A percentile compares a stretch with the other conserved stretches of the same genome.
Conservation (phyloP, 176 grass and related monocot species). For the Carex pumila region DNA sequence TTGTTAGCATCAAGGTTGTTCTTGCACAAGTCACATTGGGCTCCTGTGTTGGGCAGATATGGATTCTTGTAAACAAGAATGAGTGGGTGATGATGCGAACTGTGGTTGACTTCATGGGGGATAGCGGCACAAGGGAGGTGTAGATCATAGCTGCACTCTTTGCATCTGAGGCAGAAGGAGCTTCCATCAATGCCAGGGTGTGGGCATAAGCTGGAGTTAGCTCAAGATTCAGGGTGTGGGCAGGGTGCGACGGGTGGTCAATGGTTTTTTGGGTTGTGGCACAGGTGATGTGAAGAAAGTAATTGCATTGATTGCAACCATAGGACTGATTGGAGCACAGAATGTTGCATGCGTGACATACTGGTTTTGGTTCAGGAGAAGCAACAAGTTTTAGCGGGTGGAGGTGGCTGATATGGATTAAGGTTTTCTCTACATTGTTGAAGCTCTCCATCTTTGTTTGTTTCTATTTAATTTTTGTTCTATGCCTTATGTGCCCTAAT, state of each 20-base stretch:
- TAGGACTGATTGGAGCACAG: no score
- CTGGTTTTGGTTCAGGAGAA: no score
- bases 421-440: no score
- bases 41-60: not conserved
- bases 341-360: no score
- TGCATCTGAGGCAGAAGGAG: not conserved
- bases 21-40: not conserved
- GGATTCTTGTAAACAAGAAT: not conserved
- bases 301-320: no score
- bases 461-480: no score
- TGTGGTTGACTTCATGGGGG: not conserved
- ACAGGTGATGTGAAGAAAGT: no score
- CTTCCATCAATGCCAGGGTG: not conserved
- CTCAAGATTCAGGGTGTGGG: not conserved
- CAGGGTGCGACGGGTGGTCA: no score
- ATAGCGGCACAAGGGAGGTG: not conserved
- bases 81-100: not conserved
- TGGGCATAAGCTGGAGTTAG: not conserved
- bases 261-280: not conserved
- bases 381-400: no score
- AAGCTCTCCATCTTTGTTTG: no score
- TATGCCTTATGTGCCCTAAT: no score
- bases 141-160: constrained; percentile 1
- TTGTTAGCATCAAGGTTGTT: not conserved
- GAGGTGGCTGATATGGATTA: no score